Base-by-base conservation (phyloP, 1,284 basidiomycete species). In the Chalciporus piperatoides region DNA sequence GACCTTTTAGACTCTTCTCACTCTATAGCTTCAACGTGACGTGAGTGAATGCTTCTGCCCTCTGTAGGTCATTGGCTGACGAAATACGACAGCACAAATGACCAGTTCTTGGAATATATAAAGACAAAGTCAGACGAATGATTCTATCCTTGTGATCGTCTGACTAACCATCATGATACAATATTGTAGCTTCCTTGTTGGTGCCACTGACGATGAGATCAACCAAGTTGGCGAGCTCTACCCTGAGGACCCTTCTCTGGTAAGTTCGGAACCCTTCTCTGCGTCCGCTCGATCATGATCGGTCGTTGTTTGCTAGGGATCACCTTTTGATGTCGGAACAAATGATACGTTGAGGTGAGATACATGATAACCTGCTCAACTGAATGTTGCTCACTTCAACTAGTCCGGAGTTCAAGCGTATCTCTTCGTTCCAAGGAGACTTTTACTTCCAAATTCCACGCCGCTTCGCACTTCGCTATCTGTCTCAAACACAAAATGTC, bases 401-500 rank as follows among this genome's bases (percentile, higher is more conserved):
- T 12, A 59, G 55, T 14, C 61, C 67, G 3, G 48, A 64, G 45
- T 68, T 51, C 56, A 62, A 66, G 48, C 53, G 66, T 12, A 49
- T 68, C 27, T 54, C 65, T 14, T 52, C 64, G 2, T 54, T 65
- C 36, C 56, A 56, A 23, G 64, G 65, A 2, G 65, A 68, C 39
- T 48, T 53, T 2, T 52, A 55, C 4, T 66, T 68, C 46, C 64
- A 68, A 14, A 59, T 47, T 27, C 62, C 59, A 15, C 60, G 63
- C 10, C 55, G 57, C 11, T 59, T 51, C 42, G 45, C 59, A 14
- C 44, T 65, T 17, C 51, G 59, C 19, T 33, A 60, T 15, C 46
- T 52, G 1, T 56, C 64, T 1, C 40, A 35, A 10, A 61, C 60
- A 32, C 63, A 69, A 44, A 44, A 56, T 4, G 56, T 58, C 3